phyloP scores from a whole-genome alignment of 371 early-diverging fungal genomes.

The Actinomortierella ambigua region DNA sequence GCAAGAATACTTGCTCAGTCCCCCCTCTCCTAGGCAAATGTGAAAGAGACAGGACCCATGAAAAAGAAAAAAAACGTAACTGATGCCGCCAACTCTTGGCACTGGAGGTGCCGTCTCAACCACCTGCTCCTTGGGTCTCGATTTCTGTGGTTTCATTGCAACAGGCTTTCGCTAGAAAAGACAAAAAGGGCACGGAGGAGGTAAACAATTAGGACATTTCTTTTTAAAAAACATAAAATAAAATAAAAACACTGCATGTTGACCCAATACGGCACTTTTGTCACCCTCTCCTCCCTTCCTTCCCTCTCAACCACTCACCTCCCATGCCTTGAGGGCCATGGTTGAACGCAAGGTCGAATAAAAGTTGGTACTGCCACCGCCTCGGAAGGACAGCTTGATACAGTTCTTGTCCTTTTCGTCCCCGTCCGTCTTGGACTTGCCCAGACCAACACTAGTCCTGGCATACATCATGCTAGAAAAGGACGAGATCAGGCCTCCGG shows the following conservation, averaged over 20 bases:
- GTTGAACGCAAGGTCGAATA: constrained; percentile 62
- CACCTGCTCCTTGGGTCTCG: no score
- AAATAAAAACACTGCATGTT: background rate
- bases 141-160: no score
- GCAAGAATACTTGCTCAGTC: no score
- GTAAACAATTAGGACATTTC: no score
- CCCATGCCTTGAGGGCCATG: constrained; percentile 68
- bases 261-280: constrained; percentile 8
- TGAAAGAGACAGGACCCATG: no score
- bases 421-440: constrained; percentile 1
- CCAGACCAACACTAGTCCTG: no score
- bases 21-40: no score
- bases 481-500: background rate
- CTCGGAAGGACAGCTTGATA: constrained; percentile 80
- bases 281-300: constrained; percentile 4
- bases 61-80: constrained; percentile 13
- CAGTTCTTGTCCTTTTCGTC: constrained; percentile 28
- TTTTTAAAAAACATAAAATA: constrained; percentile 1
- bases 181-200: no score
- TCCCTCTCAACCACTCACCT: constrained; percentile 41
- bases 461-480: no score
- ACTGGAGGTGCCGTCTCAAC: no score
- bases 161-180: no score
- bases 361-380: constrained; percentile 70
- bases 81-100: constrained; percentile 30